Conservation (phyloP, 2,329 filamentous ascomycete genomes). For the Botrytis pseudocinerea region DNA sequence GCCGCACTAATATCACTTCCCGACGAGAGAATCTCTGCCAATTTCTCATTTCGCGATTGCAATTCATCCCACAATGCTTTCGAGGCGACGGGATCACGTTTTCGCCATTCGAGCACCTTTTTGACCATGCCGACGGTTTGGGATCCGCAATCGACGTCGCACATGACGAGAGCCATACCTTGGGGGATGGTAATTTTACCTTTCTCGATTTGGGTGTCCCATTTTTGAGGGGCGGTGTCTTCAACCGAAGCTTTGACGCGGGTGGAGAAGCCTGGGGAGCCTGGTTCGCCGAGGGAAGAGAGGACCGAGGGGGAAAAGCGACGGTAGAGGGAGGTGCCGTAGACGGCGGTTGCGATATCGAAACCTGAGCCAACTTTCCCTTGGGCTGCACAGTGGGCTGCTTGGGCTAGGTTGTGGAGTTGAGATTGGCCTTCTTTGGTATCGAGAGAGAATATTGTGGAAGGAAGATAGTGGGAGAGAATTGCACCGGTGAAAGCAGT, state of each 20-base stretch:
- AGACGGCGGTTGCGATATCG: constrained; percentile 90
- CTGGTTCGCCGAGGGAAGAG: constrained; percentile 64
- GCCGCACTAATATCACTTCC: constrained; percentile 46
- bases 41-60: constrained; percentile 69
- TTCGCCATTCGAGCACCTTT: constrained; percentile 80
- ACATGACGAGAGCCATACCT: constrained; percentile 82
- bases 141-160: constrained; percentile 91
- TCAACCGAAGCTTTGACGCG: constrained; percentile 67
- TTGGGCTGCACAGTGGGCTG: constrained; percentile 91
- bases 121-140: constrained; percentile 97
- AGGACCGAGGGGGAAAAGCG: constrained; percentile 87
- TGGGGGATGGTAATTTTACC: constrained; percentile 68
- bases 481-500: constrained; percentile 80
- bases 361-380: constrained; percentile 96
- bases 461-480: constrained; percentile 71
- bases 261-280: constrained; percentile 64
- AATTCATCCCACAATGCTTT: constrained; percentile 72
- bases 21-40: constrained; percentile 63
- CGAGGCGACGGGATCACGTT: constrained; percentile 62
- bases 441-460: constrained; percentile 55
- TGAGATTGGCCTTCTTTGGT: constrained; percentile 55
- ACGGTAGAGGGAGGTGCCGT: constrained; percentile 85
- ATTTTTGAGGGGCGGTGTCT: constrained; percentile 53
- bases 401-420: constrained; percentile 91
- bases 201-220: constrained; percentile 79